Conservation (phyloP, 116 monocot genomes). For the Phalaenopsis hybrid region DNA sequence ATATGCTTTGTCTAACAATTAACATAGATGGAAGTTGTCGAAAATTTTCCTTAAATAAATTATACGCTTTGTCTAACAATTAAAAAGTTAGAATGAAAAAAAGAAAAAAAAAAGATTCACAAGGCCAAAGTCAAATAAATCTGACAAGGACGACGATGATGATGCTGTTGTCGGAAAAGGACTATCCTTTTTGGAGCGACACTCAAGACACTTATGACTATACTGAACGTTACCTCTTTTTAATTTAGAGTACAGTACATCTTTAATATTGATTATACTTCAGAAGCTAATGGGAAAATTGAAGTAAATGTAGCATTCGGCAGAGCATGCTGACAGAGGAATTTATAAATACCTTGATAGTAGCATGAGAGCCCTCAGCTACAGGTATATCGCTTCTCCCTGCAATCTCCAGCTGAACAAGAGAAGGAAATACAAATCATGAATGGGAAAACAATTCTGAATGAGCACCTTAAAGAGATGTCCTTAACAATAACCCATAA, state of each 20-base stretch:
- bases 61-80: not conserved
- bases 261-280: not conserved
- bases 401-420: slow-evolving; percentile 77
- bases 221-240: not conserved
- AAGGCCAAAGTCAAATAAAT: not conserved
- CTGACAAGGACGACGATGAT: not conserved
- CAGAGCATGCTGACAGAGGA: not conserved
- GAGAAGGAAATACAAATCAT: not conserved
- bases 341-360: slow-evolving; percentile 56
- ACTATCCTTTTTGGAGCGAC: not conserved
- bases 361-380: slow-evolving; percentile 87
- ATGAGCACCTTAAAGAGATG: not conserved
- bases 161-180: not conserved
- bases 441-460: not conserved
- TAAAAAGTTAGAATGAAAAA: not conserved
- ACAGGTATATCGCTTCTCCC: slow-evolving; percentile 83
- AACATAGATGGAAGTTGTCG: not conserved
- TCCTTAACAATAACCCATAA: not conserved
- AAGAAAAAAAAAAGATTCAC: not conserved
- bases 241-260: not conserved
- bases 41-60: not conserved
- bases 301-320: not conserved
- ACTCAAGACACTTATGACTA: not conserved
- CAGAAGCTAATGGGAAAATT: not conserved
- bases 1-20: not conserved